Conservation (phyloP, 164 flowering plant species). For the Tinospora cordifolia region DNA sequence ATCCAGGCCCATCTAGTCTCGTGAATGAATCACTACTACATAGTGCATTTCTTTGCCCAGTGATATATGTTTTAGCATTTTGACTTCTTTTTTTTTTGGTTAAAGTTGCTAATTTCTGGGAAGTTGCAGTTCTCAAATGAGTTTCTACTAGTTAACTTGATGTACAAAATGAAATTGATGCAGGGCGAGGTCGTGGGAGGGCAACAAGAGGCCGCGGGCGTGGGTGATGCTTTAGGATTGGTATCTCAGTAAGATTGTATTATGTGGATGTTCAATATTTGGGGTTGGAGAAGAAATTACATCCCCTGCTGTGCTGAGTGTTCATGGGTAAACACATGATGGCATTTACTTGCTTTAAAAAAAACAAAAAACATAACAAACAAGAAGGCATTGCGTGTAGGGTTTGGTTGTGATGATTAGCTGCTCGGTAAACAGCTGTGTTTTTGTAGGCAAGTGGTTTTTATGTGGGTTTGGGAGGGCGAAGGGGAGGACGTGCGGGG, state of each 20-base stretch:
- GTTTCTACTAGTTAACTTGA: neutral
- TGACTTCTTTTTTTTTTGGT: neutral
- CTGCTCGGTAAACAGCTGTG: neutral
- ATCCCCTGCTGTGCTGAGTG: neutral
- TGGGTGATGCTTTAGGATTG: neutral
- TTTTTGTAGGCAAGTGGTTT: neutral
- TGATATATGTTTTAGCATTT: neutral
- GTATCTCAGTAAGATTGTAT: neutral
- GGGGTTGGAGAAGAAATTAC: neutral
- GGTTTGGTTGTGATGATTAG: neutral
- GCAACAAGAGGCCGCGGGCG: slow-evolving; percentile 34
- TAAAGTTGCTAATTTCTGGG: no score
- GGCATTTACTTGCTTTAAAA: neutral
- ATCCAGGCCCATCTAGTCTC: no score
- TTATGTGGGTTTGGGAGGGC: no score
- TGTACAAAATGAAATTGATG: neutral
- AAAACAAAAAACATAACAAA: no score
- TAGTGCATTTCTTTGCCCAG: neutral
- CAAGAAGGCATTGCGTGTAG: neutral
- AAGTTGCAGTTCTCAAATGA: neutral
- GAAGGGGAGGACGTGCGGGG: no score
- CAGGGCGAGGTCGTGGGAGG: slow-evolving; percentile 43
- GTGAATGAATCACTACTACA: neutral
- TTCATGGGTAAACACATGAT: neutral
- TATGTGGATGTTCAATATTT: neutral